phyloP scores from a whole-genome alignment of 164 flowering plant genomes.

The Umbilicus rupestris region DNA sequence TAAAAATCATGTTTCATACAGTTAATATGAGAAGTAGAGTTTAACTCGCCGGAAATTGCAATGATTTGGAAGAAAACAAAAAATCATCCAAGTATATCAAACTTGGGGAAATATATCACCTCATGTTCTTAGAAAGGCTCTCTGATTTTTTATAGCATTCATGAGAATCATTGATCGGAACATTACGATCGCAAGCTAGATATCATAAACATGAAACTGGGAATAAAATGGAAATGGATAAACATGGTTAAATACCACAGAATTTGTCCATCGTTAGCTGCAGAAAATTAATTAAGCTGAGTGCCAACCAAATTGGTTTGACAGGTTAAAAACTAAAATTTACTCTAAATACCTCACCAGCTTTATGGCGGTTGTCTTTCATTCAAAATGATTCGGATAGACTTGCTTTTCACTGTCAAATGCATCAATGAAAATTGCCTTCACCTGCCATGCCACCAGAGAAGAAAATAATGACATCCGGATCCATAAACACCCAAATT shows the following conservation, averaged over 20 bases:
- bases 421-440: constrained; percentile 72
- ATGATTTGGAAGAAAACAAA: background rate
- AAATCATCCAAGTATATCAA: background rate
- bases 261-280: no score
- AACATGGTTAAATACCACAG: no score
- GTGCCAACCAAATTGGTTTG: no score
- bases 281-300: background rate
- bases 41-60: background rate
- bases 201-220: background rate
- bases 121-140: constrained; percentile 50
- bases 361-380: constrained; percentile 34
- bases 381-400: constrained; percentile 48
- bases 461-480: no score
- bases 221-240: background rate
- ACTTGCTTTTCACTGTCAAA: constrained; percentile 63
- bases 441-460: constrained; percentile 38
- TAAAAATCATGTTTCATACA: no score
- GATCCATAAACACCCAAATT: no score
- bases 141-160: constrained; percentile 27
- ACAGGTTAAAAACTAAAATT: no score
- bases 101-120: no score
- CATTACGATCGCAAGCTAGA: no score
- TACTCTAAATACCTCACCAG: constrained; percentile 35
- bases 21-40: no score
- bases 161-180: no score